Conservation (phyloP, 768 basidiomycete genomes). For the Lyophyllum shimeji region DNA sequence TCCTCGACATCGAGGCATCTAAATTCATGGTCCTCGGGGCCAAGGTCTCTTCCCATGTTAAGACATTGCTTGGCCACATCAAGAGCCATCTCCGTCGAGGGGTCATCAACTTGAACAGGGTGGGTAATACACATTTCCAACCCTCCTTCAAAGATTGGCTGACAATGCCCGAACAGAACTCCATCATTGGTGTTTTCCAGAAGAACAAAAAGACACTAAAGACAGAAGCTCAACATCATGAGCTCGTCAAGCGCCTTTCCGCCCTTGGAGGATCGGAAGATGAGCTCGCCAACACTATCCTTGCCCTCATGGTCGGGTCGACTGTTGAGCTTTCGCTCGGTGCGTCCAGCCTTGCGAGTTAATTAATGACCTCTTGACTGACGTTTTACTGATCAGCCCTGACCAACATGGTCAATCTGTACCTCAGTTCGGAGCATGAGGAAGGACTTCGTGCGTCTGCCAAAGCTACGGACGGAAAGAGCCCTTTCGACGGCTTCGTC, state of each 20-base stretch:
- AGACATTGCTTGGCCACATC: conserved; percentile 56
- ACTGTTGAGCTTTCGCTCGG: conserved; percentile 72
- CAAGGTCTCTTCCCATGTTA: conserved; percentile 51
- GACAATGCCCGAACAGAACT: conserved; percentile 30
- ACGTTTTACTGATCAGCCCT: conserved; percentile 39
- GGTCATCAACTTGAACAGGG: conserved; percentile 45
- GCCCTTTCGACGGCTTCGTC: conserved; percentile 52
- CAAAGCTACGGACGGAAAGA: conserved; percentile 29
- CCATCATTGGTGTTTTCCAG: conserved; percentile 42
- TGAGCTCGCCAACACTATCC: conserved; percentile 63
- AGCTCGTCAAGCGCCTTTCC: conserved; percentile 56
- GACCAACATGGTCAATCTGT: conserved; percentile 65
- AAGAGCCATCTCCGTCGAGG: conserved; percentile 43
- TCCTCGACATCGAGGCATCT: conserved; percentile 66
- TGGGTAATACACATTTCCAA: conserved; percentile 22
- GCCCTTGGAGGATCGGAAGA: conserved; percentile 57
- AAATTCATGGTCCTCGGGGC: conserved; percentile 56
- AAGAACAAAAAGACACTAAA: conserved; percentile 46
- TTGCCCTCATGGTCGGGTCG: conserved; percentile 69
- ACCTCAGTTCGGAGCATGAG: conserved; percentile 51
- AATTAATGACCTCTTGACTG: not conserved
- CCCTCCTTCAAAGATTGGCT: not conserved
- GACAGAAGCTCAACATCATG: conserved; percentile 39
- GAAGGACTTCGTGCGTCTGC: conserved; percentile 35
- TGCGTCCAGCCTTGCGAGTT: conserved; percentile 24